phyloP scores from a whole-genome alignment of 495 filamentous ascomycete genomes.

The Trichoderma asperelloides region DNA sequence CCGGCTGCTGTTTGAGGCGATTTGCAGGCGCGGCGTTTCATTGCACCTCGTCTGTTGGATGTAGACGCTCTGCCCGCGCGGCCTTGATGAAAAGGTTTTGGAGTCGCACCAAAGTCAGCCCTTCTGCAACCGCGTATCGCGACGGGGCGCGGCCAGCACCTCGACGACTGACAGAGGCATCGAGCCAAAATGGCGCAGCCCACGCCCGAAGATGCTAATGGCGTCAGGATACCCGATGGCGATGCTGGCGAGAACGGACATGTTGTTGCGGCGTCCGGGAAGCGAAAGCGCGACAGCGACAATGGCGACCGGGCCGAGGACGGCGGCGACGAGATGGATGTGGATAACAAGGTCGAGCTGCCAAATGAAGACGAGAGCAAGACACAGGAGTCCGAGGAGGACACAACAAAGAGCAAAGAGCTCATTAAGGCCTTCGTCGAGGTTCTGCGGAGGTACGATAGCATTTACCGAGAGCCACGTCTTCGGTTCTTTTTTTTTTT shows the following conservation, averaged over 20 bases:
- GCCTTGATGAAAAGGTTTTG: slow-evolving; percentile 6
- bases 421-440: slow-evolving; percentile 32
- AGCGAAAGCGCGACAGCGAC: slow-evolving; percentile 45
- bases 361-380: neutral
- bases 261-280: slow-evolving; percentile 35
- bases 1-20: neutral
- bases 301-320: slow-evolving; percentile 13
- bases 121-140: slow-evolving; percentile 9
- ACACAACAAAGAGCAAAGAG: slow-evolving; percentile 12
- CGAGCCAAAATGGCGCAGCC: slow-evolving; percentile 7
- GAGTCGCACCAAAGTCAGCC: slow-evolving; percentile 4
- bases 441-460: slow-evolving; percentile 35
- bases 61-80: slow-evolving; percentile 6
- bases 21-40: slow-evolving; percentile 5
- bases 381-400: neutral
- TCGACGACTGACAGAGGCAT: neutral
- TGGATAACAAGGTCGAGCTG: slow-evolving; percentile 3
- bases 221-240: slow-evolving; percentile 10
- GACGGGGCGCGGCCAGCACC: slow-evolving; percentile 7
- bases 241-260: slow-evolving; percentile 11
- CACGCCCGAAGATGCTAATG: slow-evolving; percentile 11
- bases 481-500: neutral
- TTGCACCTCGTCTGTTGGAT: slow-evolving; percentile 3
- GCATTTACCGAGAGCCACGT: neutral
- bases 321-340: slow-evolving; percentile 1